phyloP scores from a whole-genome alignment of 1,284 basidiomycete genomes.

The Volvariella surrecta region DNA sequence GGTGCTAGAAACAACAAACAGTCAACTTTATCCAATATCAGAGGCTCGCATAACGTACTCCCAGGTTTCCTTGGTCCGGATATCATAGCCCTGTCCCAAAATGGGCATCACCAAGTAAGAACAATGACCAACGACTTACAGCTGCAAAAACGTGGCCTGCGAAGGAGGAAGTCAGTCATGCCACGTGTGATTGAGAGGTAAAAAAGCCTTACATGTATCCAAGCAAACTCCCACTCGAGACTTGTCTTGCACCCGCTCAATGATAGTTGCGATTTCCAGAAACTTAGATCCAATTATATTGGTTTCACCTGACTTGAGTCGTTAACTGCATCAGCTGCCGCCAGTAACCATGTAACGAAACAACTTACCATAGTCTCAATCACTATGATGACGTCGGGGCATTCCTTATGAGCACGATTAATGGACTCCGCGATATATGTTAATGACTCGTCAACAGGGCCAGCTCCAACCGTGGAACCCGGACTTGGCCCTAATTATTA shows the following conservation, averaged over 20 bases:
- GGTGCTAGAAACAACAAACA: conserved; percentile 8
- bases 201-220: conserved; percentile 63
- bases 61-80: conserved; percentile 61
- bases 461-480: conserved; percentile 70
- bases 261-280: conserved; percentile 61
- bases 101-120: neutral
- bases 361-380: conserved; percentile 77
- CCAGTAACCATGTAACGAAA: too few species aligned
- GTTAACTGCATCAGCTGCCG: too few species aligned
- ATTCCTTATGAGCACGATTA: conserved; percentile 70
- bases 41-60: conserved; percentile 36
- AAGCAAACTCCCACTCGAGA: conserved; percentile 73
- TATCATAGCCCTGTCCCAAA: conserved; percentile 65
- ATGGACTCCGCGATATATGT: conserved; percentile 65
- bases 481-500: conserved; percentile 53
- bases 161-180: too few species aligned
- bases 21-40: neutral
- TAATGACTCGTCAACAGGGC: conserved; percentile 55
- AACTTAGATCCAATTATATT: conserved; percentile 76
- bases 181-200: neutral
- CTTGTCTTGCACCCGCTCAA: conserved; percentile 69
- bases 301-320: conserved; percentile 54
- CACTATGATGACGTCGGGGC: conserved; percentile 54
- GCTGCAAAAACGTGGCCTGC: conserved; percentile 77
- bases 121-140: conserved; percentile 26